Base-by-base conservation (phyloP, 2,329 filamentous ascomycete genomes). In the Trichophyton simii region DNA sequence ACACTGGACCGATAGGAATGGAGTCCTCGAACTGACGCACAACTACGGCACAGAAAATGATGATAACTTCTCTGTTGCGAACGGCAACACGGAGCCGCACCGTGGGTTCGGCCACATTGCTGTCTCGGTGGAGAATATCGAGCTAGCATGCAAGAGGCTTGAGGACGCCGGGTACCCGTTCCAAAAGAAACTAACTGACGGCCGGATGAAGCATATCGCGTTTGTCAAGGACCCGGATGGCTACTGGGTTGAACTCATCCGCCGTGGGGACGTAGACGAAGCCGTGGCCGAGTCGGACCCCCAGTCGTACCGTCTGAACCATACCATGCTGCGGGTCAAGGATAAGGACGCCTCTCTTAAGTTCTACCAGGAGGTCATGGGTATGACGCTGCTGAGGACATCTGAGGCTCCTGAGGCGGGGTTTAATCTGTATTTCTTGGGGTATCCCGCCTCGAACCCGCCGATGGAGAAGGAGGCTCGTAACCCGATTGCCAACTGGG, bases 371-470 rank as follows among this genome's bases (percentile, higher is more conserved):
- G 89, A 96, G 5, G 81, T 89, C 31, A 80, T 97, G 75, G 94
- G 94, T 63, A 96, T 97, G 94, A 83, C 81, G 25, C 80, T 95
- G 41, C 77, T 92, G 69, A 84, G 88, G 63, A 91, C 85, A 2
- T 76, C 75, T 9, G 89, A 95, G 76, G 86, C 83, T 67, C 75
- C 82, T 22, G 82, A 83, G 34, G 85, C 83, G 18, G 83, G 83
- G 22, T 97, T 96, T 78, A 95, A 91, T 68, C 80, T 96, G 25
- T 97, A 96, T 77, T 97, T 97, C 79, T 80, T 97, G 46, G 91
- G 86, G 20, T 99, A 96, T 70, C 81, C 82, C 1, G 81, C 78
- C 34, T 74, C 78, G 57, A 79, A 84, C 70, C 80, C 79, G 6
- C 71, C 78, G 48, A 76, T 82, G 6, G 77, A 80, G 52, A 76